These are phyloP conservation scores for Metschnikowia arizonensis DNA, from an alignment of 805 yeast genomes.

Conservation along the genomic window DNA sequence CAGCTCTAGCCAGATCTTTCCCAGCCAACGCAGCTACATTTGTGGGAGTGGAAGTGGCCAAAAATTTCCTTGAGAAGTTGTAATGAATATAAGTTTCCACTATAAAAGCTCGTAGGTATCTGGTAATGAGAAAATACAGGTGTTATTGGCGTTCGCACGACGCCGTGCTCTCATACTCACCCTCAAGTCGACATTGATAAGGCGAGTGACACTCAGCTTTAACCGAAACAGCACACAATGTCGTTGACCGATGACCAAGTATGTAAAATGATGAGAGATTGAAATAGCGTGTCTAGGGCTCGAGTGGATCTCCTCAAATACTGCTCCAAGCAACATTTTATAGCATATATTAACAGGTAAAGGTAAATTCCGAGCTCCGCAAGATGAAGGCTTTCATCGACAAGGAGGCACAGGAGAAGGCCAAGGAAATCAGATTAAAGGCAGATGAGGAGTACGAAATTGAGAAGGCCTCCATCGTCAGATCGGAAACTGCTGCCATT, in stretches of 20 bases:
- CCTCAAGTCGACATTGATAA: conserved; percentile 23
- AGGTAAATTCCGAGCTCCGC: conserved; percentile 93
- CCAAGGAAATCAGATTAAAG: conserved; percentile 89
- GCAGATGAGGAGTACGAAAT: conserved; percentile 99
- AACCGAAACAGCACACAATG: conserved; percentile 19
- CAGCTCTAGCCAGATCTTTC: conserved; percentile 90
- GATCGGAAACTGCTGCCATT: conserved; percentile 85
- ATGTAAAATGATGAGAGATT: conserved; percentile 10
- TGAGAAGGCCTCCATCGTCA: conserved; percentile 92
- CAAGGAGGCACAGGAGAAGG: conserved; percentile 98
- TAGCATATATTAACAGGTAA: conserved; percentile 4
- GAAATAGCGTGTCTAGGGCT: background rate
- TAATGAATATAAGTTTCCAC: conserved; percentile 1
- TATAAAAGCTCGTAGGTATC: background rate
- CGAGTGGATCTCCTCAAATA: background rate
- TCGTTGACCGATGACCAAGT: conserved; percentile 32
- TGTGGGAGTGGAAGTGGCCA: conserved; percentile 86
- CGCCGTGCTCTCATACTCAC: conserved; percentile 16
- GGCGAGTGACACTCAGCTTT: conserved; percentile 4
- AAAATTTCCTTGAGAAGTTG: conserved; percentile 36
- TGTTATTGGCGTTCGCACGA: conserved; percentile 13
- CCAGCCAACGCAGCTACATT: conserved; percentile 99
- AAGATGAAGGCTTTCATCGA: conserved; percentile 98
- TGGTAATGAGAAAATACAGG: conserved; percentile 7
- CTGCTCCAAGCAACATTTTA: background rate